A percentile compares a stretch with the other conserved stretches of the same genome.
Evolutionary conservation across 2,329 filamentous ascomycete genomes (phyloP).

Genomic region (Knoxdaviesia proteae): DNA sequence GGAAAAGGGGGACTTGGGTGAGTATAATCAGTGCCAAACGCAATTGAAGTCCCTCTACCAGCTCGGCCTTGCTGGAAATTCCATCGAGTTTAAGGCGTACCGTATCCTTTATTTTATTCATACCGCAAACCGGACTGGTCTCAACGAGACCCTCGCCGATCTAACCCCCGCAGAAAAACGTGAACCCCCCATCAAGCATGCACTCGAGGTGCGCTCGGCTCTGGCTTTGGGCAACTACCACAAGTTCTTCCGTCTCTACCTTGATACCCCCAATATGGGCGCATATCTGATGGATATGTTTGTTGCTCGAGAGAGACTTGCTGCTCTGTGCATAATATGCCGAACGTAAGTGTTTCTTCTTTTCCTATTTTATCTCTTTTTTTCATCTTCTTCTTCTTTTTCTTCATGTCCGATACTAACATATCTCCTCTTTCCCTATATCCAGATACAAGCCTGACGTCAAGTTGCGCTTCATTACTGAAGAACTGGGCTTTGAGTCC

Average conservation of each 20-base stretch:
- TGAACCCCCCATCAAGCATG: slow-evolving; percentile 70
- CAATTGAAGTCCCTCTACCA: slow-evolving; percentile 84
- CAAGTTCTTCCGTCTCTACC: slow-evolving; percentile 90
- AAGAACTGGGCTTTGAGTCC: slow-evolving; percentile 89
- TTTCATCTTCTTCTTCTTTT: too few species aligned
- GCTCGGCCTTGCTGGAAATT: slow-evolving; percentile 69
- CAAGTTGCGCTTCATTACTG: slow-evolving; percentile 75
- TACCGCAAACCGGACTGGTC: slow-evolving; percentile 90
- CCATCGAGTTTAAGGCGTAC: slow-evolving; percentile 95
- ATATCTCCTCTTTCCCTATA: background rate
- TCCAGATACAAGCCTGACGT: slow-evolving; percentile 79
- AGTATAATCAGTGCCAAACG: slow-evolving; percentile 99
- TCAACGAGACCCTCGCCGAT: slow-evolving; percentile 97
- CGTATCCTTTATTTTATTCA: slow-evolving; percentile 99
- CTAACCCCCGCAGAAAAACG: slow-evolving; percentile 94
- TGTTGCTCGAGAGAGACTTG: slow-evolving; percentile 76
- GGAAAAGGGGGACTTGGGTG: slow-evolving; percentile 97
- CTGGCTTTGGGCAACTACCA: slow-evolving; percentile 91
- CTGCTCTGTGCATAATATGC: slow-evolving; percentile 79
- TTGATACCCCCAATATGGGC: slow-evolving; percentile 89
- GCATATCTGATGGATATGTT: slow-evolving; percentile 99
- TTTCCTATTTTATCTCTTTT: background rate
- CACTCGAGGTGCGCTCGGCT: slow-evolving; percentile 74
- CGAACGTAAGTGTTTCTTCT: slow-evolving; percentile 53
- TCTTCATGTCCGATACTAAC: background rate